phyloP scores from a whole-genome alignment of 805 yeast species.

The Barnettozyma salicaria region DNA sequence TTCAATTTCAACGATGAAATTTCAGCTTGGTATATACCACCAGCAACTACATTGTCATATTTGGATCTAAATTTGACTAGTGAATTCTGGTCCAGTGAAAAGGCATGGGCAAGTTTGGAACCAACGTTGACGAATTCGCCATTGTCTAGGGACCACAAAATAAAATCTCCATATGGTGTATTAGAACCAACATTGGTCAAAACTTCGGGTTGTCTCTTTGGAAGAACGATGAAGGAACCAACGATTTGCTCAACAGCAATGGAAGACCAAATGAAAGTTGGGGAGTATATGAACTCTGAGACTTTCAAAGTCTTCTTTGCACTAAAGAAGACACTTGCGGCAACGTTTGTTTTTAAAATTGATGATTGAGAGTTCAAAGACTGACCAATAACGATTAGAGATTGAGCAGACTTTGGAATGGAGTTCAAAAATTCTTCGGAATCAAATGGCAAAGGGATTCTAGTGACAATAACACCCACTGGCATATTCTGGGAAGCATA shows the following conservation, averaged over 20 bases:
- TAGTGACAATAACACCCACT: conserved; percentile 63
- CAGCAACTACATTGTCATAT: conserved; percentile 65
- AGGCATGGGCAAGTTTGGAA: conserved; percentile 58
- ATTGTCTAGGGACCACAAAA: conserved; percentile 68
- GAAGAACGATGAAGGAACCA: conserved; percentile 34
- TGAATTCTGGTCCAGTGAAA: conserved; percentile 55
- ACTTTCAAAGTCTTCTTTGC: conserved; percentile 32
- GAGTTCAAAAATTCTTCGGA: conserved; percentile 49
- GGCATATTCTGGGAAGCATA: conserved; percentile 30
- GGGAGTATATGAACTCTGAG: conserved; percentile 47
- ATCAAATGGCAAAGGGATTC: conserved; percentile 80
- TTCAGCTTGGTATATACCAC: conserved; percentile 73
- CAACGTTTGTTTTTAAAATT: conserved; percentile 60
- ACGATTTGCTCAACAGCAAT: conserved; percentile 45
- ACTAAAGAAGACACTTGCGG: conserved; percentile 59
- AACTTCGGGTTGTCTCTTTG: conserved; percentile 16
- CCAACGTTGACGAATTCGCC: conserved; percentile 50
- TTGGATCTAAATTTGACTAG: conserved; percentile 52
- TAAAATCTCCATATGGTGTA: conserved; percentile 29
- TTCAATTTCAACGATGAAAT: conserved; percentile 29
- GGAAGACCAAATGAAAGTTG: conserved; percentile 51
- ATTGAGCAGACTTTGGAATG: conserved; percentile 53
- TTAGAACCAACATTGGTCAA: conserved; percentile 9
- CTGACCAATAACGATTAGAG: conserved; percentile 68
- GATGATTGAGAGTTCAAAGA: conserved; percentile 33